Base-by-base conservation (phyloP, 176 grass and related monocot genomes). In the Otatea glauca region DNA sequence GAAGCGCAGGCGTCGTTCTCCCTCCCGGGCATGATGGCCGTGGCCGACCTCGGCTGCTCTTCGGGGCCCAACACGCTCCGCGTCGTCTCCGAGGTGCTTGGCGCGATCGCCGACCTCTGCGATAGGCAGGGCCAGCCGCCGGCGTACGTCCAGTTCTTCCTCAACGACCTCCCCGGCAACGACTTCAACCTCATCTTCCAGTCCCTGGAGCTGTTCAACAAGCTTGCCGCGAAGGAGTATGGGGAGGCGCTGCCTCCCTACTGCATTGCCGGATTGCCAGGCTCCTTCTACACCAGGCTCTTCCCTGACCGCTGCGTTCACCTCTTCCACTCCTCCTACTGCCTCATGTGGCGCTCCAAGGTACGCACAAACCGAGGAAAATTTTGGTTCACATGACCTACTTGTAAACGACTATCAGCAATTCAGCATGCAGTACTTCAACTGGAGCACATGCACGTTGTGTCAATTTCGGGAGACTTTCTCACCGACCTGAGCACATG, bases 151-250 rank as follows among this genome's bases (percentile, higher is more conserved):
- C 88, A 87, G 76, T 93, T 93, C 81, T 92, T 96, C 84, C 59
- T 96, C 47, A 96, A 96, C 53, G 94, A 96, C 77, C 88, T 93
- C 11, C 88, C 84, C 2, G 78, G 68, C 18, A 95, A 92, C 58
- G 93, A 95, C 70, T 95, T 95, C 79, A 95, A 95, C 69, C 83
- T 37, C 25, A 20, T 96, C 0, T 92, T 96, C 78, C 88, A 53
- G 27, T 92, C 84, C 0, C 50, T 94, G 54, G 85, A 83, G 13
- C 45, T 13, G 4, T 81, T 78, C 53, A 25, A 55, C 65, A 39
- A 72, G 51, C 18, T 43, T 5, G 5, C 80, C 20, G 69, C 0
- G 2, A 37, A 32, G 20, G 83, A 86, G 51, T 75, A 71, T 0
- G 75, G 65, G 0, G 32, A 55, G 0, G 48, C 76, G 0, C 23